A percentile compares a stretch with the other conserved stretches of the same genome.
Evolutionary conservation across 2,329 filamentous ascomycete genomes (phyloP).

Genomic region (Alternaria brassicae): DNA sequence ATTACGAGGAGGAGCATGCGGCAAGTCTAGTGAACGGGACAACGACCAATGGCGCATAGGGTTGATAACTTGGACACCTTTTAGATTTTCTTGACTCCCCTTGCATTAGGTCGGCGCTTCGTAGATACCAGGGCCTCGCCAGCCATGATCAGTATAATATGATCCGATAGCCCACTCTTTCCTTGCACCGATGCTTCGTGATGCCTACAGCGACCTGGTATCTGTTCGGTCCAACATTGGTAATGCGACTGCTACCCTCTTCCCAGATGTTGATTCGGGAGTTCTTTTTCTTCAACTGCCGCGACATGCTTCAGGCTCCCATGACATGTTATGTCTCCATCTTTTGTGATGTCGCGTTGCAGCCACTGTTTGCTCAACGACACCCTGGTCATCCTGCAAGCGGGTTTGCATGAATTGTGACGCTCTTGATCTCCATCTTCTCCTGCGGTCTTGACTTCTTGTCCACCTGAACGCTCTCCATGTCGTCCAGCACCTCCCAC

Average conservation of each 20-base stretch:
- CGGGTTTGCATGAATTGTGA: slow-evolving; percentile 82
- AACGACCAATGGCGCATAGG: slow-evolving; percentile 25
- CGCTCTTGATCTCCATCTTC: slow-evolving; percentile 68
- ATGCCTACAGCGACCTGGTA: background rate
- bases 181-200: slow-evolving; percentile 1
- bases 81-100: slow-evolving; percentile 28
- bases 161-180: slow-evolving; percentile 2
- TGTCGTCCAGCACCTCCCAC: slow-evolving; percentile 69
- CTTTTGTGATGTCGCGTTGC: slow-evolving; percentile 42
- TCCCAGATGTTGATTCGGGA: background rate
- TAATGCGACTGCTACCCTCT: background rate
- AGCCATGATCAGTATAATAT: slow-evolving; percentile 34
- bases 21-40: slow-evolving; percentile 30
- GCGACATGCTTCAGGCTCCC: background rate
- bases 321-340: background rate
- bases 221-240: background rate
- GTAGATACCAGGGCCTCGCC: slow-evolving; percentile 48
- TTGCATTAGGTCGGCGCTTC: slow-evolving; percentile 38
- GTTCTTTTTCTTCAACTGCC: background rate
- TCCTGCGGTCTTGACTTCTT: slow-evolving; percentile 78
- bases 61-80: slow-evolving; percentile 3
- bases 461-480: slow-evolving; percentile 76
- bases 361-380: background rate
- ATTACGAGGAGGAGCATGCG: slow-evolving; percentile 68
- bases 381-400: slow-evolving; percentile 60